A percentile compares a stretch with the other conserved stretches of the same genome.
These are phyloP conservation scores for Ajuga chamaepitys DNA, from an alignment of 257 asterid species.

Conservation along the genomic window DNA sequence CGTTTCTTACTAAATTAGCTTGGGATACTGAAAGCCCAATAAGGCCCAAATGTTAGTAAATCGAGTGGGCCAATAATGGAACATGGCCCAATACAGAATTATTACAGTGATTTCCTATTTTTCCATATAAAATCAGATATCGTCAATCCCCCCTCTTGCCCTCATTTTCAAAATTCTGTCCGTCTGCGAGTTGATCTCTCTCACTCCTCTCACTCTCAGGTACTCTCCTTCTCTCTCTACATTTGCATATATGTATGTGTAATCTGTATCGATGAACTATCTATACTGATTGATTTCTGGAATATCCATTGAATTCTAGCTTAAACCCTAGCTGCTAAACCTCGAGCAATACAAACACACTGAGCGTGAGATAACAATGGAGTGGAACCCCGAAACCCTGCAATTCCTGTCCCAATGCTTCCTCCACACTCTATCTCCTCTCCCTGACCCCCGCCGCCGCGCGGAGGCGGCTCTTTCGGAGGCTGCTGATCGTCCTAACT, in stretches of 20 bases:
- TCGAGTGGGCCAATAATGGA: conserved; percentile 5
- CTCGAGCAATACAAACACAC: background rate
- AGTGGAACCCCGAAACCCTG: conserved; percentile 71
- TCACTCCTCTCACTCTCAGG: background rate
- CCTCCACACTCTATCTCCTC: conserved; percentile 70
- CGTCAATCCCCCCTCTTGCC: conserved; percentile 4
- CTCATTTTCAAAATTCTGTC: conserved; percentile 22
- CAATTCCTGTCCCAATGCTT: conserved; percentile 73
- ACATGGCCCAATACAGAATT: background rate
- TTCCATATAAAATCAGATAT: background rate
- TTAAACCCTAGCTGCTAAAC: conserved; percentile 25
- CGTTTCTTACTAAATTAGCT: too few species aligned
- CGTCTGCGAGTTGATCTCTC: conserved; percentile 10
- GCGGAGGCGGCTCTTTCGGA: conserved; percentile 62
- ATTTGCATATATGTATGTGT: background rate
- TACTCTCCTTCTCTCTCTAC: conserved; percentile 15
- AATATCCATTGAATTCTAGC: background rate
- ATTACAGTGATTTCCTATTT: too few species aligned
- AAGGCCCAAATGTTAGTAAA: background rate
- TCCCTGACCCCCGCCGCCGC: conserved; percentile 68
- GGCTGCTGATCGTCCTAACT: conserved; percentile 60
- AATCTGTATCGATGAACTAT: background rate
- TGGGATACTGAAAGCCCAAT: too few species aligned
- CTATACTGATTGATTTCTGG: background rate
- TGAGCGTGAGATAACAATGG: conserved; percentile 36